These are phyloP conservation scores for Buddleja alternifolia DNA, from an alignment of 257 asterid genomes.

Conservation along the genomic window DNA sequence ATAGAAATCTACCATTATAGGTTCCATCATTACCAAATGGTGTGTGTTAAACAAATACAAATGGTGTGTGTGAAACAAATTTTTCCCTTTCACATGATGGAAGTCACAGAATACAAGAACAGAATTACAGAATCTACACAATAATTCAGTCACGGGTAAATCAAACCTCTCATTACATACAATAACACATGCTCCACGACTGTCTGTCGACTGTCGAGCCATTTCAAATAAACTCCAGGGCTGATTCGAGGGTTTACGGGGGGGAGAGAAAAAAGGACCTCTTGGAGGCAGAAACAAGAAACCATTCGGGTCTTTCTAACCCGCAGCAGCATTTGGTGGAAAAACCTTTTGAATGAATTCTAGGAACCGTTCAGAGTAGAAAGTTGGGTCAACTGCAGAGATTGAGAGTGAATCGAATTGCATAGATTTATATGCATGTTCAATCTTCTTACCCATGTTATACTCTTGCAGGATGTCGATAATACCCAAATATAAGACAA, in stretches of 20 bases:
- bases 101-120: conserved; percentile 21
- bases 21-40: too few species aligned
- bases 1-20: too few species aligned
- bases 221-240: background rate
- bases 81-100: too few species aligned
- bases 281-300: background rate
- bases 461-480: conserved; percentile 97
- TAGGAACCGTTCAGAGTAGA: conserved; percentile 80
- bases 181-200: conserved; percentile 18
- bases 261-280: background rate
- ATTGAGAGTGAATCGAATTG: conserved; percentile 83
- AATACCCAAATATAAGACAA: conserved; percentile 84
- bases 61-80: too few species aligned
- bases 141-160: background rate
- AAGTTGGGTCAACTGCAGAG: conserved; percentile 91
- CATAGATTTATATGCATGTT: conserved; percentile 81
- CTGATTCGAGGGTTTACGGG: background rate
- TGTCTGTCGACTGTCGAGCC: background rate
- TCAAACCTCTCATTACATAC: conserved; percentile 22
- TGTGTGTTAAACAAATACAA: too few species aligned
- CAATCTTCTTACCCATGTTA: conserved; percentile 83
- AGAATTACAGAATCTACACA: conserved; percentile 30
- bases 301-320: conserved; percentile 22
- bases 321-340: conserved; percentile 50
- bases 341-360: conserved; percentile 86